Percentiles rank a stretch among this genome's conserved stretches.
phyloP scores from a whole-genome alignment of 768 basidiomycete species.

The Rickenella mellea region DNA sequence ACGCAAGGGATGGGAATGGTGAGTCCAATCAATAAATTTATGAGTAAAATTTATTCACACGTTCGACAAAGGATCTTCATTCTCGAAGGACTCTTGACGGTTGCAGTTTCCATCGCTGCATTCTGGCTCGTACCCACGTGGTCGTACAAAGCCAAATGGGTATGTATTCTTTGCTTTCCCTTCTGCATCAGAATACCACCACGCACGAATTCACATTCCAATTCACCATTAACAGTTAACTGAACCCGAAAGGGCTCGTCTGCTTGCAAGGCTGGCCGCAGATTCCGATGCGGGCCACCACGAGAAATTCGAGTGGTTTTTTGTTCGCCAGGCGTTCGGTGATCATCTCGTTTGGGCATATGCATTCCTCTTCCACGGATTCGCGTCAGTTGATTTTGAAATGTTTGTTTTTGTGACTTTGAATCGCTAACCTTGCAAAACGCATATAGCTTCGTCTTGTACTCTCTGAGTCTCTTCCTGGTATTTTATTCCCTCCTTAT shows the following conservation, averaged over 20 bases:
- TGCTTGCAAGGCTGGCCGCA: constrained; percentile 36
- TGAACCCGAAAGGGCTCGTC: constrained; percentile 37
- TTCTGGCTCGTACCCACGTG: constrained; percentile 52
- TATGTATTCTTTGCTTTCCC: constrained; percentile 17
- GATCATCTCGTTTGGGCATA: constrained; percentile 56
- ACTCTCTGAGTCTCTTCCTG: constrained; percentile 51
- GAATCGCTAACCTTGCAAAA: neutral
- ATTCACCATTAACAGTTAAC: constrained; percentile 29
- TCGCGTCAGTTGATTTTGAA: constrained; percentile 21
- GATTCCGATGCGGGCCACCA: constrained; percentile 46
- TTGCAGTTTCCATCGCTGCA: constrained; percentile 33
- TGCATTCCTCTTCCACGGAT: constrained; percentile 51
- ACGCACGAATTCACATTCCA: no score
- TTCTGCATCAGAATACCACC: no score
- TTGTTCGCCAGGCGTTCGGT: constrained; percentile 43
- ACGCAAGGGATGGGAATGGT: constrained; percentile 53
- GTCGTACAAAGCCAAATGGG: constrained; percentile 48
- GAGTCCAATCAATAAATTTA: neutral
- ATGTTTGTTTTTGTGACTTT: neutral
- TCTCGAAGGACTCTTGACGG: constrained; percentile 44
- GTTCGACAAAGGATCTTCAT: constrained; percentile 41
- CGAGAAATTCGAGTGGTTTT: constrained; percentile 49
- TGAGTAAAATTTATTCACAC: neutral
- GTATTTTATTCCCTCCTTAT: constrained; percentile 18
- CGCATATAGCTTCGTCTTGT: constrained; percentile 33